Evolutionary conservation across 116 monocot genomes (phyloP).

Genomic region (Dioscorea cayenensis): DNA sequence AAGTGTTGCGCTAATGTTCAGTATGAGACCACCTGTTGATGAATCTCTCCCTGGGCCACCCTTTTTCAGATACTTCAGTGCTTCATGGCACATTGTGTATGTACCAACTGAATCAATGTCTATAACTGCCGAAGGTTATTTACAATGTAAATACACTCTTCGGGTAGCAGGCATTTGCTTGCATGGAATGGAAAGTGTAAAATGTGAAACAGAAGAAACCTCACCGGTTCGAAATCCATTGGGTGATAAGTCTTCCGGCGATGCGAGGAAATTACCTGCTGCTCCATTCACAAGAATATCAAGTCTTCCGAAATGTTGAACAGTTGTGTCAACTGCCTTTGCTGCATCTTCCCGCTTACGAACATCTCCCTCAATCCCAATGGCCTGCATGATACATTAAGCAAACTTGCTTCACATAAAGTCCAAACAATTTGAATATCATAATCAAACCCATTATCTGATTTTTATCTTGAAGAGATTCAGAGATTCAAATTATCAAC

Average conservation of each 20-base stretch:
- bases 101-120: conserved; percentile 95
- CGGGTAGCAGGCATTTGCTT: too few relatives aligned
- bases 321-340: conserved; percentile 54
- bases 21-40: conserved; percentile 63
- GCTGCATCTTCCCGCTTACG: conserved; percentile 78
- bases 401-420: background rate
- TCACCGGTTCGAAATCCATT: conserved; percentile 90
- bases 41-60: conserved; percentile 51
- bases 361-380: conserved; percentile 88
- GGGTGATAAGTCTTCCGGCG: conserved; percentile 86
- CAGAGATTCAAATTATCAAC: too few relatives aligned
- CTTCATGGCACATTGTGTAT: conserved; percentile 87
- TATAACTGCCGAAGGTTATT: conserved; percentile 40
- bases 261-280: conserved; percentile 93
- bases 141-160: too few relatives aligned
- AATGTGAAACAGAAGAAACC: background rate
- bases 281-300: conserved; percentile 99
- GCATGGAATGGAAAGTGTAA: too few relatives aligned
- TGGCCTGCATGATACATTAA: conserved; percentile 33
- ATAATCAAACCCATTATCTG: too few relatives aligned
- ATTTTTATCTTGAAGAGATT: too few relatives aligned
- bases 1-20: conserved; percentile 92
- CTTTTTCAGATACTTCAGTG: conserved; percentile 81
- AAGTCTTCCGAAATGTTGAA: conserved; percentile 75
- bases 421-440: too few relatives aligned